Evolutionary conservation across 257 asterid species (phyloP).

Genomic region (Vinca minor): DNA sequence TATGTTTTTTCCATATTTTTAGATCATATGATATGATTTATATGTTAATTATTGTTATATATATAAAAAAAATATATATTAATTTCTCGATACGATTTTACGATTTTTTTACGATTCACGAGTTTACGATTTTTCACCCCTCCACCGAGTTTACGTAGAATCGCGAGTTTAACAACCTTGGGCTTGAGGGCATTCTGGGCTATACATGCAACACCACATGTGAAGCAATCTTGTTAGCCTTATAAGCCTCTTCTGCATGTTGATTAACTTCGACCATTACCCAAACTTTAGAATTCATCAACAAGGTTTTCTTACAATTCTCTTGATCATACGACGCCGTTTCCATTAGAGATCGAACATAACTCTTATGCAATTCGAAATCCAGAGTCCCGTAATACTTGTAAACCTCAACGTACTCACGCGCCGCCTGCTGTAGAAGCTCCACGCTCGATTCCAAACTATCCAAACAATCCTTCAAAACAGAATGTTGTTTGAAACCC

Average conservation of each 20-base stretch:
- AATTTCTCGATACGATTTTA: too few species aligned
- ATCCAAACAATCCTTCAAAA: conserved; percentile 5
- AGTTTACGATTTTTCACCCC: too few species aligned
- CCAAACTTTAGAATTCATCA: background rate
- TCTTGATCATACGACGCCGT: conserved; percentile 7
- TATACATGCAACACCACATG: background rate
- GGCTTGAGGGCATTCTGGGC: too few species aligned
- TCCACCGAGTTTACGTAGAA: too few species aligned
- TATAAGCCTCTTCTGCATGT: background rate
- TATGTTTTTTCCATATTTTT: too few species aligned
- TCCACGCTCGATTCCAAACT: background rate
- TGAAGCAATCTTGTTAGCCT: conserved; percentile 12
- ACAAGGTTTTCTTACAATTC: background rate
- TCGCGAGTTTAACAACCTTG: too few species aligned
- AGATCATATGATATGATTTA: too few species aligned
- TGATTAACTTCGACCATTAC: background rate
- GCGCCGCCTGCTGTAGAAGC: conserved; percentile 14
- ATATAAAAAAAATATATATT: too few species aligned
- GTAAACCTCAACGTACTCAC: conserved; percentile 8
- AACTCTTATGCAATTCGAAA: conserved; percentile 1
- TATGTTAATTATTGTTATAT: too few species aligned
- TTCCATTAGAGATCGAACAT: conserved; percentile 10
- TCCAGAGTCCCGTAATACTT: background rate
- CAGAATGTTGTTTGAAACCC: background rate
- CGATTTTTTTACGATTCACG: too few species aligned